Evolutionary conservation across 208 protist genomes (phyloP).

Genomic region (Crithidia brevicula): DNA sequence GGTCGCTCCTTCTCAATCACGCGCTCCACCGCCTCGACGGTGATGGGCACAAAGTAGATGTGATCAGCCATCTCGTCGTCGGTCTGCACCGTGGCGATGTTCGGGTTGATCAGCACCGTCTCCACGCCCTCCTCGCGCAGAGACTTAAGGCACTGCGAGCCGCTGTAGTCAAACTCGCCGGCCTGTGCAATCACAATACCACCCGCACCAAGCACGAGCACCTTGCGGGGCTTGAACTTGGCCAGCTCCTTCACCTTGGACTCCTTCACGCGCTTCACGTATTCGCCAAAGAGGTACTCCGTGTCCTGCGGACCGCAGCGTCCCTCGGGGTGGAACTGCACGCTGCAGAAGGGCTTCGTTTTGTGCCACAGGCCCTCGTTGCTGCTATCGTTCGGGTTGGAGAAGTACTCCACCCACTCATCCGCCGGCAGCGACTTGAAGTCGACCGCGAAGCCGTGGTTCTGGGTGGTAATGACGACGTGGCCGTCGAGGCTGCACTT

Average conservation of each 20-base stretch:
- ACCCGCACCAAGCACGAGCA: slow-evolving; percentile 95
- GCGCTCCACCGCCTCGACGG: slow-evolving; percentile 91
- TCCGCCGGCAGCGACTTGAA: slow-evolving; percentile 83
- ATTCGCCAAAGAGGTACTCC: slow-evolving; percentile 98
- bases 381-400: slow-evolving; percentile 97
- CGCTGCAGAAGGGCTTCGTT: slow-evolving; percentile 96
- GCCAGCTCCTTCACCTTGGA: slow-evolving; percentile 73
- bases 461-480: slow-evolving; percentile 98
- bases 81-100: slow-evolving; percentile 99
- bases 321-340: slow-evolving; percentile 99
- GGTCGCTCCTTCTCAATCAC: slow-evolving; percentile 96
- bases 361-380: slow-evolving; percentile 97
- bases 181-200: slow-evolving; percentile 99
- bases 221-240: slow-evolving; percentile 88
- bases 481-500: slow-evolving; percentile 79
- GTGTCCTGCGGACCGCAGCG: slow-evolving; percentile 97
- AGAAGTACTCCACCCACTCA: slow-evolving; percentile 96
- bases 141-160: slow-evolving; percentile 98
- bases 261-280: slow-evolving; percentile 85
- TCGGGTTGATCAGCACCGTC: slow-evolving; percentile 99
- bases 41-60: slow-evolving; percentile 98
- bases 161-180: slow-evolving; percentile 99
- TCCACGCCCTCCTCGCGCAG: slow-evolving; percentile 98
- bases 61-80: slow-evolving; percentile 96
- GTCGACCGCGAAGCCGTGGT: slow-evolving; percentile 99